Percentiles rank a stretch among this genome's conserved stretches.
Conservation (phyloP, 345 rosid species). For the Arabidopsis arenosa region DNA sequence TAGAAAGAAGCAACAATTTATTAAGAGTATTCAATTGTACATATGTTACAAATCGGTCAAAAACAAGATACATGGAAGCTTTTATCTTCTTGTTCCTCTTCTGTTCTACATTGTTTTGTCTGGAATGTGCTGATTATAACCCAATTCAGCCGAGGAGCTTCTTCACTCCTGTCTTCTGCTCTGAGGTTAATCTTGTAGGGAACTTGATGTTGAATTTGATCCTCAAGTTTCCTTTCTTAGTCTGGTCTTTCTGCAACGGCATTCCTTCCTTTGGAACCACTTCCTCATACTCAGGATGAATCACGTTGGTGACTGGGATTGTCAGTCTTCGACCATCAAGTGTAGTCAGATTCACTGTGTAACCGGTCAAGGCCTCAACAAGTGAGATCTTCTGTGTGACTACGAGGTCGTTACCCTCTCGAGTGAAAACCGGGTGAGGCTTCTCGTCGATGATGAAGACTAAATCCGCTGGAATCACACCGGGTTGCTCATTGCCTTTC, state of each 20-base stretch:
- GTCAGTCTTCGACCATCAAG: constrained; percentile 63
- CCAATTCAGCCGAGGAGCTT: constrained; percentile 45
- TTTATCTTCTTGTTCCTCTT: background rate
- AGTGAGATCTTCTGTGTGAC: constrained; percentile 53
- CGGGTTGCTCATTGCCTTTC: constrained; percentile 60
- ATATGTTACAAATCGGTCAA: constrained; percentile 36
- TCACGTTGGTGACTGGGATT: constrained; percentile 51
- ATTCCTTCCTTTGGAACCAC: constrained; percentile 62
- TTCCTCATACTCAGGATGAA: constrained; percentile 60
- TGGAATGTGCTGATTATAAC: background rate
- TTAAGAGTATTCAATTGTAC: constrained; percentile 11
- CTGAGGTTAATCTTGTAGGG: constrained; percentile 56
- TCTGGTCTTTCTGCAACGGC: constrained; percentile 66
- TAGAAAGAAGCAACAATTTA: background rate
- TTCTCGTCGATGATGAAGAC: constrained; percentile 66
- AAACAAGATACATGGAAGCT: constrained; percentile 15
- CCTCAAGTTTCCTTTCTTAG: constrained; percentile 57
- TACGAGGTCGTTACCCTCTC: constrained; percentile 64
- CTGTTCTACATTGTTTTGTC: background rate
- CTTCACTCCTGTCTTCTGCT: constrained; percentile 62
- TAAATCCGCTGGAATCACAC: constrained; percentile 53
- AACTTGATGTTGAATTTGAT: constrained; percentile 68
- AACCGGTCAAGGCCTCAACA: constrained; percentile 64
- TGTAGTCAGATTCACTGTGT: constrained; percentile 52
- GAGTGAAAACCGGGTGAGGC: constrained; percentile 61